Percentiles rank a stretch among this genome's conserved stretches.
These are phyloP conservation scores for Wickerhamiella spandovensis DNA, from an alignment of 805 yeast species.

Conservation along the genomic window DNA sequence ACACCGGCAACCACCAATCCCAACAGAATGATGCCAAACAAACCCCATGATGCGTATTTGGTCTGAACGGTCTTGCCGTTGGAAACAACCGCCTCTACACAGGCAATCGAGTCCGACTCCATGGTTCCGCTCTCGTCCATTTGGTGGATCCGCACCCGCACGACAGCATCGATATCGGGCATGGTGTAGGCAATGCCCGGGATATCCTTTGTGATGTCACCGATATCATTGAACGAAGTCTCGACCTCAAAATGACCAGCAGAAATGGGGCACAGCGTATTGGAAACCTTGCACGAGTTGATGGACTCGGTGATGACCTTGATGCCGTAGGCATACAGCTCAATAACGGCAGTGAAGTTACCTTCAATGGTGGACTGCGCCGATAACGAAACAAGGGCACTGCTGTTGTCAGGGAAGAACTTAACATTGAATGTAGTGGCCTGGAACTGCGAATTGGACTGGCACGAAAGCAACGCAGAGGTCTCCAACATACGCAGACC, in stretches of 20 bases:
- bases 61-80: constrained; percentile 94
- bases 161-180: constrained; percentile 91
- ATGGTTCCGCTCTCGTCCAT: constrained; percentile 28
- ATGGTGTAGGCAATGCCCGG: constrained; percentile 81
- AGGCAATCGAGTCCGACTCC: constrained; percentile 43
- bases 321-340: constrained; percentile 71
- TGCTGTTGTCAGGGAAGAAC: constrained; percentile 50
- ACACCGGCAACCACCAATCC: constrained; percentile 83
- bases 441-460: constrained; percentile 76
- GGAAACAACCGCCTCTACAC: constrained; percentile 75
- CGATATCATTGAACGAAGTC: constrained; percentile 34
- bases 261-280: constrained; percentile 65
- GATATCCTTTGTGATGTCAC: constrained; percentile 32
- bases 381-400: constrained; percentile 52
- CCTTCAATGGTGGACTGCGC: constrained; percentile 71
- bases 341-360: constrained; percentile 50
- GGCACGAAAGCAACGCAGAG: constrained; percentile 75
- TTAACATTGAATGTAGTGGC: constrained; percentile 71
- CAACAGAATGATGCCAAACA: constrained; percentile 79
- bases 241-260: constrained; percentile 74
- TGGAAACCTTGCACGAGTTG: constrained; percentile 47
- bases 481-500: constrained; percentile 23
- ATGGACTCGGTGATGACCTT: constrained; percentile 41
- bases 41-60: constrained; percentile 86
- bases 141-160: constrained; percentile 53